Percentiles rank a stretch among this genome's conserved stretches.
These are phyloP conservation scores for Physcomitrium patens DNA, from an alignment of 225 moss, liverwort and hornwort species.

Conservation along the genomic window DNA sequence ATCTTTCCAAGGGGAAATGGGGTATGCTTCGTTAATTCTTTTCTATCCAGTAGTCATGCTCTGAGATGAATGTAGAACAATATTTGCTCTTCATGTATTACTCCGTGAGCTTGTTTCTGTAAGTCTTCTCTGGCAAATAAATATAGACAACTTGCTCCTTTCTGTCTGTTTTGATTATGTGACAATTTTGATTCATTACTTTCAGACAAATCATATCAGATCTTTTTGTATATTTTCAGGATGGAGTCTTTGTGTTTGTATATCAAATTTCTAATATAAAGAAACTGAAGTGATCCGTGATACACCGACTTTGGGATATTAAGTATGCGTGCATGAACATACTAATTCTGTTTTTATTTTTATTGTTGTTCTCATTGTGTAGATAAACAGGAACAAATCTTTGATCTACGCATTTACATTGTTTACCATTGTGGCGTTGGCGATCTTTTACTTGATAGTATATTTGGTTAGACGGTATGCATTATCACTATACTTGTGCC, in stretches of 20 bases:
- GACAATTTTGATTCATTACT: background rate
- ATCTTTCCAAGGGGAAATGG: slow-evolving; percentile 77
- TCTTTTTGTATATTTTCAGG: background rate
- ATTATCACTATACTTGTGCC: background rate
- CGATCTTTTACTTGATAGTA: slow-evolving; percentile 68
- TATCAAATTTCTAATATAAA: background rate
- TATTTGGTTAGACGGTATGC: slow-evolving; percentile 64
- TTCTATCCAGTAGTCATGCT: background rate
- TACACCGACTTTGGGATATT: background rate
- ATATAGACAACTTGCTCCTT: background rate
- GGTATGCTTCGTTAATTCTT: slow-evolving; percentile 41
- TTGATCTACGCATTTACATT: slow-evolving; percentile 63
- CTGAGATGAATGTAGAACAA: slow-evolving; percentile 6
- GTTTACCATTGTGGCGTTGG: slow-evolving; percentile 64
- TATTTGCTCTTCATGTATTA: background rate
- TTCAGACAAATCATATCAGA: background rate
- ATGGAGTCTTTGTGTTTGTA: background rate
- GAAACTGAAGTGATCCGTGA: background rate
- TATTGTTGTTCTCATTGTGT: slow-evolving; percentile 30
- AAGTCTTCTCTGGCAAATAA: background rate
- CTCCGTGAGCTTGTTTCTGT: background rate
- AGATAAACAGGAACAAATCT: slow-evolving; percentile 66
- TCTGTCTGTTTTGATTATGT: slow-evolving; percentile 1
- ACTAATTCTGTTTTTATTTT: slow-evolving; percentile 4
- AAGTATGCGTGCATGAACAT: background rate